Base-by-base conservation (phyloP, 1,284 basidiomycete genomes). In the Tilletia caries region DNA sequence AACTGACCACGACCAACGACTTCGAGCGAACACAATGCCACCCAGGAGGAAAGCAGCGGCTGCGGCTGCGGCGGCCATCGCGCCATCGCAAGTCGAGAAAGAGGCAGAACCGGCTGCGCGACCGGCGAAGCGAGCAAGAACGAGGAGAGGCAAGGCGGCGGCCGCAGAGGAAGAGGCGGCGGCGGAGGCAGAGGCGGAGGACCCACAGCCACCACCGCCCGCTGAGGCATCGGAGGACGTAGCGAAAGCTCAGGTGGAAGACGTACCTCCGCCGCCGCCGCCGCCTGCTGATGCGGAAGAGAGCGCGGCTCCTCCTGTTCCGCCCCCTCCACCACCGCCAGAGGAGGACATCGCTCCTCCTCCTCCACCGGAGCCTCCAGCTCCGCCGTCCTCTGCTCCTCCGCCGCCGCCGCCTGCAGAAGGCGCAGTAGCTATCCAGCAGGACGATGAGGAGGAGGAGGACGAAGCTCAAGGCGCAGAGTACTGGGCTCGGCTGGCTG, bases 401-500 rank as follows among this genome's bases (percentile, higher is more conserved):
- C 73, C 74, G 1, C 75, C 75, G 27, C 75, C 74, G 43, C 75
- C 75, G 12, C 74, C 75, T 23, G 69, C 68, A 32, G 74, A 74
- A 18, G 20, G 58, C 1, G 29, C 64, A 4, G 27, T 67, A 5
- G 73, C 69, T 0, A 34, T 6, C 15, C 37, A 41, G 37, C 10
- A 1, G 8, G 37, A 58, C 8, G 70, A 69, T 15, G 73, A 68
- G 25, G 67, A 72, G 3, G 69, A 70, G 23, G 77, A 77, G 0
- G 60, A 44, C 15, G 70, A 72, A 44, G 67, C 73, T 6, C 71
- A 74, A 64, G 74, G 71, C 29, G 77, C 76, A 12, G 77, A 73
- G 25, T 79, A 79, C 66, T 79, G 77, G 78, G 74, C 68, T 50
- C 71, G 68, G 67, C 70, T 72, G 27, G 71, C 78, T 3, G 66